A percentile compares a stretch with the other conserved stretches of the same genome.
These are phyloP conservation scores for Mucor irregularis DNA, from an alignment of 371 early-diverging fungal genomes.

Conservation along the genomic window DNA sequence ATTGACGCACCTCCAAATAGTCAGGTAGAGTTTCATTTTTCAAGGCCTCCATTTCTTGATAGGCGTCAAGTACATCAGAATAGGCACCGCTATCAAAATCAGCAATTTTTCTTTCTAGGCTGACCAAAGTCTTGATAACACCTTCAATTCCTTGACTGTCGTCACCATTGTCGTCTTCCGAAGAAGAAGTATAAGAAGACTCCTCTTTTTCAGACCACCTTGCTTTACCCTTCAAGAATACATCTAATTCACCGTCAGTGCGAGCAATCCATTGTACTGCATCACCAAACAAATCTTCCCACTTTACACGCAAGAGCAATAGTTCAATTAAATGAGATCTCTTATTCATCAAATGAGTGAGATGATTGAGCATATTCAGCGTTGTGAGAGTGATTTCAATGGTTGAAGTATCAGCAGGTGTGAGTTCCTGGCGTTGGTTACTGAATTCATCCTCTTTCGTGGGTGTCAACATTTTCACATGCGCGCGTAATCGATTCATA, in stretches of 20 bases:
- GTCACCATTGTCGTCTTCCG: slow-evolving; percentile 7
- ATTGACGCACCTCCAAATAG: slow-evolving; percentile 44
- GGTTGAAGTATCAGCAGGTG: slow-evolving; percentile 57
- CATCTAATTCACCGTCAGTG: slow-evolving; percentile 35
- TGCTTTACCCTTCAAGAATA: slow-evolving; percentile 33
- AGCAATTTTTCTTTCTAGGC: slow-evolving; percentile 37
- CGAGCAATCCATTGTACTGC: slow-evolving; percentile 43
- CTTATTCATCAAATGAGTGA: slow-evolving; percentile 31
- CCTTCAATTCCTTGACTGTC: slow-evolving; percentile 32
- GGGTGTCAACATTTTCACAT: slow-evolving; percentile 45
- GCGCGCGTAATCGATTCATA: slow-evolving; percentile 50
- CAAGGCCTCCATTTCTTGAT: slow-evolving; percentile 49
- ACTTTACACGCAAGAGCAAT: slow-evolving; percentile 38
- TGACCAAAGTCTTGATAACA: slow-evolving; percentile 34
- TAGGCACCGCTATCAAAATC: slow-evolving; percentile 44
- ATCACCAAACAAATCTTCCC: slow-evolving; percentile 48
- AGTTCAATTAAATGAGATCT: slow-evolving; percentile 35
- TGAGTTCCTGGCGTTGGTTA: slow-evolving; percentile 28
- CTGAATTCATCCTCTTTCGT: not conserved
- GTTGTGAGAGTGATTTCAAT: slow-evolving; percentile 54
- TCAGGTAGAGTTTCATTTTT: slow-evolving; percentile 30
- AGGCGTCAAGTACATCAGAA: slow-evolving; percentile 37
- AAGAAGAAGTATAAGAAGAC: not conserved
- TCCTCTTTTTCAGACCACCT: slow-evolving; percentile 36
- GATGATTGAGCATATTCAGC: slow-evolving; percentile 38